Conservation (phyloP, 495 filamentous ascomycete genomes). For the Poronia punctata region DNA sequence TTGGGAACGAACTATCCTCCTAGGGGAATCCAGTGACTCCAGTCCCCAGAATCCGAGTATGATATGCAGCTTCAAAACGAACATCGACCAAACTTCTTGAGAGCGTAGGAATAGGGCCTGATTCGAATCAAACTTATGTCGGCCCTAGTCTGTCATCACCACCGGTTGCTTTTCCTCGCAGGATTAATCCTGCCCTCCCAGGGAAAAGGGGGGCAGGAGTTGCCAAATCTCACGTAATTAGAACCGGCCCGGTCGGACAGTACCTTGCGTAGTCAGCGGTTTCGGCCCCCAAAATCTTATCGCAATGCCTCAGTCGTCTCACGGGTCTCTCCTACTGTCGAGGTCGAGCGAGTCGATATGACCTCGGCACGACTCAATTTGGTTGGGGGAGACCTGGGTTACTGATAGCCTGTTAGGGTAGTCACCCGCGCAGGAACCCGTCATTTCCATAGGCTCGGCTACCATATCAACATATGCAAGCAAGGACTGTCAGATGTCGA, state of each 20-base stretch:
- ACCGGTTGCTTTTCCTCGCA: not conserved
- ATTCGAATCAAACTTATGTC: too few relatives aligned
- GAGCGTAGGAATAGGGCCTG: too few relatives aligned
- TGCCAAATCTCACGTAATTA: slow-evolving; percentile 24
- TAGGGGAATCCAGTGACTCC: too few relatives aligned
- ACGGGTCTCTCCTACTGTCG: slow-evolving; percentile 15
- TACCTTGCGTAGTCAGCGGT: slow-evolving; percentile 12
- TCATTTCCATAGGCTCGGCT: slow-evolving; percentile 24
- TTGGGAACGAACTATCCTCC: too few relatives aligned
- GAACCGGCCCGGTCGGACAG: slow-evolving; percentile 24
- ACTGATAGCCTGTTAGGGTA: slow-evolving; percentile 13
- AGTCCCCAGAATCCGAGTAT: too few relatives aligned
- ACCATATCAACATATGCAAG: slow-evolving; percentile 7
- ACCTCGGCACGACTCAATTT: slow-evolving; percentile 24
- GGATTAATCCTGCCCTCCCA: not conserved
- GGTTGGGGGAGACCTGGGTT: slow-evolving; percentile 12
- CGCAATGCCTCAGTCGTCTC: not conserved
- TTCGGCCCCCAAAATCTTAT: slow-evolving; percentile 5
- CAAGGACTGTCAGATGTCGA: not conserved
- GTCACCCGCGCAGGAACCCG: slow-evolving; percentile 32
- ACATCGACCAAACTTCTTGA: too few relatives aligned
- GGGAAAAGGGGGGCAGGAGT: not conserved
- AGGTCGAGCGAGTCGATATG: slow-evolving; percentile 17
- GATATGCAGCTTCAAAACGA: too few relatives aligned
- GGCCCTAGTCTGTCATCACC: too few relatives aligned